Evolutionary conservation across 2,329 filamentous ascomycete genomes (phyloP).

Genomic region (Epichloe bromicola): DNA sequence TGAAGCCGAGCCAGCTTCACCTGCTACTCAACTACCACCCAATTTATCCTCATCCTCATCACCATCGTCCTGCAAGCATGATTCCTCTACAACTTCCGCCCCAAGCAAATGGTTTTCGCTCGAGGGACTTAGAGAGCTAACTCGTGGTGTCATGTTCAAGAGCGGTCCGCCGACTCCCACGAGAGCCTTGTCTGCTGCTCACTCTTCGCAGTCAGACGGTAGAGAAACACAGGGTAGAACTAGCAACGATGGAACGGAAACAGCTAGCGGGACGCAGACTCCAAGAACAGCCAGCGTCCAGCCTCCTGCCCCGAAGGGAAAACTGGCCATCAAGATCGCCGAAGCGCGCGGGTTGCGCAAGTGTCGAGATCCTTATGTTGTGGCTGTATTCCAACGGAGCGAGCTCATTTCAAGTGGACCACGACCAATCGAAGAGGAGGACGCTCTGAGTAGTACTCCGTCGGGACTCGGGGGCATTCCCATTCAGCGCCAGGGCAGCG

Average conservation of each 20-base stretch:
- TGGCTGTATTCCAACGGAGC: slow-evolving; percentile 92
- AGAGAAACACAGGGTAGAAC: slow-evolving; percentile 26
- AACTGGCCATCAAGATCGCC: slow-evolving; percentile 76
- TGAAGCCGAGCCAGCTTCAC: neutral
- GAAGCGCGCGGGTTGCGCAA: slow-evolving; percentile 73
- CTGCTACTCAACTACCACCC: slow-evolving; percentile 1
- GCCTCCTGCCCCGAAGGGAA: slow-evolving; percentile 65
- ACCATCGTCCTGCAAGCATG: slow-evolving; percentile 25
- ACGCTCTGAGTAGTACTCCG: slow-evolving; percentile 33
- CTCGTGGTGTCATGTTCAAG: slow-evolving; percentile 62
- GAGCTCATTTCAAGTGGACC: slow-evolving; percentile 90
- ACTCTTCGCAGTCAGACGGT: slow-evolving; percentile 35
- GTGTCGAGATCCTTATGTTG: slow-evolving; percentile 83
- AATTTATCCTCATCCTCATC: slow-evolving; percentile 6
- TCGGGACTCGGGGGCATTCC: slow-evolving; percentile 41
- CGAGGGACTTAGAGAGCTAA: slow-evolving; percentile 75
- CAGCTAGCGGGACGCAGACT: slow-evolving; percentile 38
- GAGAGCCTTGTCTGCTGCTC: slow-evolving; percentile 61
- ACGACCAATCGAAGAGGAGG: slow-evolving; percentile 48
- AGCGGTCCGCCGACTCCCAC: slow-evolving; percentile 86
- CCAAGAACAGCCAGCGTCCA: slow-evolving; percentile 42
- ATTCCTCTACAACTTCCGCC: slow-evolving; percentile 31
- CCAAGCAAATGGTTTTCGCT: slow-evolving; percentile 47
- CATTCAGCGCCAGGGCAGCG: slow-evolving; percentile 61
- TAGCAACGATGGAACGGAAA: slow-evolving; percentile 29